phyloP scores from a whole-genome alignment of 441 rosid genomes.

The Dalechampia spathulata region DNA sequence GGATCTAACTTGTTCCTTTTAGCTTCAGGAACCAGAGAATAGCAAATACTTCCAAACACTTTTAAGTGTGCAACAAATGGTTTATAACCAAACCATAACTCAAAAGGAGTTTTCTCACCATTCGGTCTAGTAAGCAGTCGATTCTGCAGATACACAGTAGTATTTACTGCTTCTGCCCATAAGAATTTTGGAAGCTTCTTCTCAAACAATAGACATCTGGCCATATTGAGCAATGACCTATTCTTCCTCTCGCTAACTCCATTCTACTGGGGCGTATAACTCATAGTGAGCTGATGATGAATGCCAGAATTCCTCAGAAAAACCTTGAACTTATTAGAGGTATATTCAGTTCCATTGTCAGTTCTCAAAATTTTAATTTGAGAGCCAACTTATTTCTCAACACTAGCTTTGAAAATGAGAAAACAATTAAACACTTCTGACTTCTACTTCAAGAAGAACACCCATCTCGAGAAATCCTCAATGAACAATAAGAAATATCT shows the following conservation, averaged over 20 bases:
- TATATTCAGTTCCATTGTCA: neutral
- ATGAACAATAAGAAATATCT: too few relatives aligned
- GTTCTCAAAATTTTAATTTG: neutral
- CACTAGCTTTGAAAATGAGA: neutral
- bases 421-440: neutral
- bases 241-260: neutral
- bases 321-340: neutral
- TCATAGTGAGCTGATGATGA: neutral
- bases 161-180: neutral
- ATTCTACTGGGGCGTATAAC: neutral
- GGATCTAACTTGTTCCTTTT: neutral
- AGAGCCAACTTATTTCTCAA: neutral
- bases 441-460: too few relatives aligned
- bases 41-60: neutral
- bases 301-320: neutral
- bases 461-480: neutral
- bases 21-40: neutral
- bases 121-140: neutral
- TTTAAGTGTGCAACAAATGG: neutral
- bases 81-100: neutral
- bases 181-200: neutral
- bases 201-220: neutral
- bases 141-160: neutral
- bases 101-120: neutral
- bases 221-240: neutral